Conservation (phyloP, 1,284 basidiomycete species). For the Rhodotorula sp. region DNA sequence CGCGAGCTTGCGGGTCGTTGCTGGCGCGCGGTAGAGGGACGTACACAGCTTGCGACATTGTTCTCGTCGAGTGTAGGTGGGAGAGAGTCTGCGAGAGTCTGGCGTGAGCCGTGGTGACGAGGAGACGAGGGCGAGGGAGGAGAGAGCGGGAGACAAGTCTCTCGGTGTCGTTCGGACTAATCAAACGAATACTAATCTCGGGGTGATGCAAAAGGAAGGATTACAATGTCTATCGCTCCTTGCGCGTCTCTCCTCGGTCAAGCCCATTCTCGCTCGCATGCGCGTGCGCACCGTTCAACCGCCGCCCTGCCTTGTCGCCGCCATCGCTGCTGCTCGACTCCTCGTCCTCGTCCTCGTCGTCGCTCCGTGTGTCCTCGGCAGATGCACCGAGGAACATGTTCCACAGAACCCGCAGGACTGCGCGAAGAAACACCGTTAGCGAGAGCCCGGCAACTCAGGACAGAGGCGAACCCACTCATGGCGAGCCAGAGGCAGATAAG, state of each 20-base stretch:
- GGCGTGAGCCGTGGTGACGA: conserved; percentile 11
- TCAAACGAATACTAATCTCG: neutral
- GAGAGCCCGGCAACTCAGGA: conserved; percentile 50
- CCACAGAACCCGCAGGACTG: conserved; percentile 66
- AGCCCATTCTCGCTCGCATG: neutral
- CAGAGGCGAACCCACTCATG: conserved; percentile 13
- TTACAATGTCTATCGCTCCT: conserved; percentile 15
- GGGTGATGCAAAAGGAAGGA: neutral
- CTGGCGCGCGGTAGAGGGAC: neutral
- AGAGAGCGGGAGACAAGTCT: neutral
- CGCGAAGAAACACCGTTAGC: conserved; percentile 51
- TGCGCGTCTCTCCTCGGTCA: neutral
- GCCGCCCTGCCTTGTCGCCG: conserved; percentile 2
- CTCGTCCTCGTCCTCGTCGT: conserved; percentile 63
- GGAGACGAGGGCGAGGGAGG: neutral
- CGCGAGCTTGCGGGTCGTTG: neutral
- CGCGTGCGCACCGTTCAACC: neutral
- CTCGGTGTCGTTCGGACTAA: neutral
- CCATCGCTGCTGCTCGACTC: conserved; percentile 54
- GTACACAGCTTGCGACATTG: conserved; percentile 33
- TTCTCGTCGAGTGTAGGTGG: neutral
- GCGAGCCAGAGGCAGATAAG: conserved; percentile 34
- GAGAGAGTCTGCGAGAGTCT: conserved; percentile 13
- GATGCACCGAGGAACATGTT: conserved; percentile 64
- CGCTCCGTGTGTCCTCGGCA: conserved; percentile 81